These are phyloP conservation scores for Ormosia semicastrata DNA, from an alignment of 306 rosid species.

Conservation along the genomic window DNA sequence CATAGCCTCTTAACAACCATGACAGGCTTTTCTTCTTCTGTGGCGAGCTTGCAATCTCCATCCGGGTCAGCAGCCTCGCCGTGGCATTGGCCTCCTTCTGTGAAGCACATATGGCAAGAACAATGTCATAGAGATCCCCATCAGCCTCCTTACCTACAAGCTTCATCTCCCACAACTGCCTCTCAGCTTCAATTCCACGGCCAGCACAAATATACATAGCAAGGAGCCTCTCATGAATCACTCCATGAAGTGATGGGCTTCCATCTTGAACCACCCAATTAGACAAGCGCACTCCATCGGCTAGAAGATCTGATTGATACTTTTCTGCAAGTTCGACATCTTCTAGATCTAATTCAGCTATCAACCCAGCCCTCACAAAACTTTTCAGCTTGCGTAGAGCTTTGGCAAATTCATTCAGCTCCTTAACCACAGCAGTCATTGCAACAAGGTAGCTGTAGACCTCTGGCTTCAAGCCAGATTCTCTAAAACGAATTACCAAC, in stretches of 20 bases:
- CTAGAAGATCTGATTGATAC: slow-evolving; percentile 77
- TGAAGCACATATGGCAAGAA: slow-evolving; percentile 90
- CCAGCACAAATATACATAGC: slow-evolving; percentile 97
- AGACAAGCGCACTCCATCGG: slow-evolving; percentile 68
- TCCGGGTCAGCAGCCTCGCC: slow-evolving; percentile 63
- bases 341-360: slow-evolving; percentile 62
- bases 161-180: slow-evolving; percentile 93
- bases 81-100: slow-evolving; percentile 71
- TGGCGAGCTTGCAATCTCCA: slow-evolving; percentile 60
- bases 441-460: slow-evolving; percentile 87
- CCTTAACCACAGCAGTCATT: slow-evolving; percentile 94
- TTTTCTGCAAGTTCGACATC: slow-evolving; percentile 57
- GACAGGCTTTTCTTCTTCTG: slow-evolving; percentile 76
- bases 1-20: slow-evolving; percentile 91
- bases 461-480: slow-evolving; percentile 91
- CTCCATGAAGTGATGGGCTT: slow-evolving; percentile 52
- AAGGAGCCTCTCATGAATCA: slow-evolving; percentile 90
- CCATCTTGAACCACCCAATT: slow-evolving; percentile 80
- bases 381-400: slow-evolving; percentile 76
- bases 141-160: slow-evolving; percentile 92
- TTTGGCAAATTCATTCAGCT: slow-evolving; percentile 80
- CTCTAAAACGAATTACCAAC: slow-evolving; percentile 72
- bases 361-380: slow-evolving; percentile 49
- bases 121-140: slow-evolving; percentile 79
- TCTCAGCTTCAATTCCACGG: slow-evolving; percentile 89